phyloP scores from a whole-genome alignment of 768 basidiomycete genomes.

The Tylopilus subfusipes region DNA sequence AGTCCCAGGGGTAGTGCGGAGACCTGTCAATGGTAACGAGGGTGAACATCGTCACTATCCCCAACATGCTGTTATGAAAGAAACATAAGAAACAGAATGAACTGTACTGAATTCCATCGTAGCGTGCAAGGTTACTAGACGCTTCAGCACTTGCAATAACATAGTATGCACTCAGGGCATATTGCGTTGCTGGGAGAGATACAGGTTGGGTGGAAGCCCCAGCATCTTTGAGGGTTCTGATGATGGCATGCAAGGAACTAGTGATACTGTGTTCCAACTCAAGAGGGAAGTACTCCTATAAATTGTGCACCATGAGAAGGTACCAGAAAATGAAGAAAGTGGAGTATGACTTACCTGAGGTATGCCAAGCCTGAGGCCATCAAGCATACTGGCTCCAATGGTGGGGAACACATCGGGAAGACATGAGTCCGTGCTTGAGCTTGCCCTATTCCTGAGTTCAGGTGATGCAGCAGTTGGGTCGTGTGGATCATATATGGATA shows the following conservation, averaged over 20 bases:
- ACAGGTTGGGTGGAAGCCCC: slow-evolving; percentile 74
- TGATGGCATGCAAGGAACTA: slow-evolving; percentile 41
- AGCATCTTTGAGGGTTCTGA: slow-evolving; percentile 39
- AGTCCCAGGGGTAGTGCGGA: slow-evolving; percentile 40
- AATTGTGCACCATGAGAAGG: not conserved
- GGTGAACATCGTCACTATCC: not conserved
- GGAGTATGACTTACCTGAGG: slow-evolving; percentile 51
- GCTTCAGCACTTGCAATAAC: slow-evolving; percentile 95
- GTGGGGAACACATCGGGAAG: not conserved
- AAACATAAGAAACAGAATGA: slow-evolving; percentile 19
- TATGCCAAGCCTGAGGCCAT: slow-evolving; percentile 70
- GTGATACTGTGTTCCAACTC: slow-evolving; percentile 52
- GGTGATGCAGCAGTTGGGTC: slow-evolving; percentile 72
- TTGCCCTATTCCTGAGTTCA: slow-evolving; percentile 36
- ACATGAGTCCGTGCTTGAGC: slow-evolving; percentile 23
- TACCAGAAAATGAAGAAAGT: not conserved
- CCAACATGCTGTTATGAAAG: too few species aligned
- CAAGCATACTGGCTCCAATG: slow-evolving; percentile 27
- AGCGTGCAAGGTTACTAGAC: slow-evolving; percentile 86
- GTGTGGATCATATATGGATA: slow-evolving; percentile 50
- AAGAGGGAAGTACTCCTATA: slow-evolving; percentile 75
- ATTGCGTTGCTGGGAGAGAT: slow-evolving; percentile 62
- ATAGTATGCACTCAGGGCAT: slow-evolving; percentile 91
- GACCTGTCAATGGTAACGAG: slow-evolving; percentile 46
- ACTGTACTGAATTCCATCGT: slow-evolving; percentile 88